phyloP scores from a whole-genome alignment of 129 eudicot genomes.

The Artemisia tridentata region DNA sequence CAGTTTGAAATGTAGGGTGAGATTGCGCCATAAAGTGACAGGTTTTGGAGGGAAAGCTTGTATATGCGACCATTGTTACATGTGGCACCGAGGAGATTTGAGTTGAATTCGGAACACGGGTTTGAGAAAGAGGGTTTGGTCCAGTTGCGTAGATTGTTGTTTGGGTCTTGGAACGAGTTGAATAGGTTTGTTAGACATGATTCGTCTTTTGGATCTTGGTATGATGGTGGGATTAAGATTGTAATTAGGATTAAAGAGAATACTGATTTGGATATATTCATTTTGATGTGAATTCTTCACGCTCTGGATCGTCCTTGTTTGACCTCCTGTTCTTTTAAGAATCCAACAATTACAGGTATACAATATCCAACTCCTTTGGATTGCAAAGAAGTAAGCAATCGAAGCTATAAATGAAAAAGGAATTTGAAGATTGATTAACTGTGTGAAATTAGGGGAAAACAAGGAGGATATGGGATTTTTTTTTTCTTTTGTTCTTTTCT shows the following conservation, averaged over 20 bases:
- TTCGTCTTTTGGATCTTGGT: conserved; percentile 37
- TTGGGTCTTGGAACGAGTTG: conserved; percentile 35
- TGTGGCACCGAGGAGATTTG: conserved; percentile 43
- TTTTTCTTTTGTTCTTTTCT: background rate
- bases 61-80: conserved; percentile 51
- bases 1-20: conserved; percentile 42
- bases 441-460: too few species aligned
- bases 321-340: too few species aligned
- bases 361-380: too few species aligned
- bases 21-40: conserved; percentile 31
- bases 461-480: too few species aligned
- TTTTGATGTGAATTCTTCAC: background rate
- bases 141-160: conserved; percentile 34
- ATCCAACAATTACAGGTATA: too few species aligned
- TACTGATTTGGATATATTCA: background rate
- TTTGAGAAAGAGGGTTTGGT: conserved; percentile 28
- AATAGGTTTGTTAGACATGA: conserved; percentile 33
- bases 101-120: conserved; percentile 41
- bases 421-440: too few species aligned
- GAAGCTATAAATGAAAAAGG: too few species aligned
- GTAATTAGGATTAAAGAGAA: background rate
- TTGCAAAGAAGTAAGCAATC: too few species aligned
- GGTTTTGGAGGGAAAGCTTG: conserved; percentile 41
- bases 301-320: too few species aligned
- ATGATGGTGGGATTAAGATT: conserved; percentile 20